These are phyloP conservation scores for Aspergillus thermomutatus DNA, from an alignment of 2,329 filamentous ascomycete species.

Conservation along the genomic window DNA sequence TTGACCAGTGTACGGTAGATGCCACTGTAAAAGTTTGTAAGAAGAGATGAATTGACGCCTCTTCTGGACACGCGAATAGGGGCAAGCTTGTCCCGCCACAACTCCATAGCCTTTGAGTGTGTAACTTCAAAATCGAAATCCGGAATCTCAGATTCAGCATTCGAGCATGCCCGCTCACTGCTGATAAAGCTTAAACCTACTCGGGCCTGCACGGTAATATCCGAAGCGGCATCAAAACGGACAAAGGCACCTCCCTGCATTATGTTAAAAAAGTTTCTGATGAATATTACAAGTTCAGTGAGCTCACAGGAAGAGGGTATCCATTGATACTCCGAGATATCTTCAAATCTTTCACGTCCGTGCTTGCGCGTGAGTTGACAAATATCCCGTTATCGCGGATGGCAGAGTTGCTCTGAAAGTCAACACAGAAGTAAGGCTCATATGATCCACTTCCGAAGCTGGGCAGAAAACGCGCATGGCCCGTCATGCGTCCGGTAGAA, in stretches of 20 bases:
- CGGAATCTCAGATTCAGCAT: conserved; percentile 65
- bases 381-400: conserved; percentile 62
- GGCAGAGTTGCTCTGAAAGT: conserved; percentile 54
- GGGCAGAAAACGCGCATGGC: conserved; percentile 58
- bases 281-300: not conserved
- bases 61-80: conserved; percentile 35
- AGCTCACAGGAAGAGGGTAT: conserved; percentile 46
- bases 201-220: conserved; percentile 57
- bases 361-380: conserved; percentile 58
- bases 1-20: conserved; percentile 68
- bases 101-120: conserved; percentile 49
- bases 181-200: conserved; percentile 69
- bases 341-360: conserved; percentile 51
- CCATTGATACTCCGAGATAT: conserved; percentile 57
- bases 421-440: conserved; percentile 62
- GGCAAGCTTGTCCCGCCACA: conserved; percentile 57
- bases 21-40: conserved; percentile 64
- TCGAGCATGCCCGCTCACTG: conserved; percentile 60
- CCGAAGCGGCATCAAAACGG: conserved; percentile 52
- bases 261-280: not conserved
- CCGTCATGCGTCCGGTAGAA: conserved; percentile 59
- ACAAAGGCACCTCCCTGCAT: conserved; percentile 62
- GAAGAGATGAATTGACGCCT: conserved; percentile 26
- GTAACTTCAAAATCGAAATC: conserved; percentile 59
- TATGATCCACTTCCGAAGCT: conserved; percentile 64